Evolutionary conservation across 73 alveolate genomes (phyloP), one percentile per base, ranked within the genome.

Genomic region (Paramecium sonneborni): DNA sequence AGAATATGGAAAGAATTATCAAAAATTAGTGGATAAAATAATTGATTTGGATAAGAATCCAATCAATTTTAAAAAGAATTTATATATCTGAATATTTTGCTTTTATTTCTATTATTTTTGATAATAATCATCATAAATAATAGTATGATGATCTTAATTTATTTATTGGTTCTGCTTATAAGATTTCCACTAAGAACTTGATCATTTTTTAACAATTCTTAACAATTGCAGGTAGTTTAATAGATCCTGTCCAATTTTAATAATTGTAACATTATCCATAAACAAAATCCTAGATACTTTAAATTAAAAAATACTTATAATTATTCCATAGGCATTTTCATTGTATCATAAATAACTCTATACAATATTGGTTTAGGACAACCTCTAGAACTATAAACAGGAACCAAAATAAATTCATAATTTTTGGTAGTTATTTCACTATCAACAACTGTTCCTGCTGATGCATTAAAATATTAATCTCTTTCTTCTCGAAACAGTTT

Each of bases 191-290:
- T 32, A 76, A 24, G 43, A 76, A 76, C 28, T 76, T 76, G 26
- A 41, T 37, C 69, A 76, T 38, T 76, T 37, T 76, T 57, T 76
- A 41, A 76, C 70, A 35, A 76, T 76, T 76, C 46, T 76, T 76
- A 12, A 76, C 88, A 5, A 76, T 76, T 5, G 70, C 88, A 15
- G 88, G 88, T 37, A 76, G 3, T 41, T 76, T 76, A 38, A 76
- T 39, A 20, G 88, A 57, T 10, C 88, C 88, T 20, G 62, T 18
- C 88, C 88, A 76, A 76, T 76, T 76, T 76, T 76, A 21, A 76
- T 76, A 76, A 41, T 76, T 76, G 38, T 76, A 76, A 12, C 88
- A 76, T 76, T 76, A 76, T 5, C 70, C 88, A 76, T 76, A 76
- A 76, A 76, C 69, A 15, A 76, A 76, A 20, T 76, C 88, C 88